These are phyloP conservation scores for Penicillium thymicola DNA, from an alignment of 2,329 filamentous ascomycete genomes.

Conservation along the genomic window DNA sequence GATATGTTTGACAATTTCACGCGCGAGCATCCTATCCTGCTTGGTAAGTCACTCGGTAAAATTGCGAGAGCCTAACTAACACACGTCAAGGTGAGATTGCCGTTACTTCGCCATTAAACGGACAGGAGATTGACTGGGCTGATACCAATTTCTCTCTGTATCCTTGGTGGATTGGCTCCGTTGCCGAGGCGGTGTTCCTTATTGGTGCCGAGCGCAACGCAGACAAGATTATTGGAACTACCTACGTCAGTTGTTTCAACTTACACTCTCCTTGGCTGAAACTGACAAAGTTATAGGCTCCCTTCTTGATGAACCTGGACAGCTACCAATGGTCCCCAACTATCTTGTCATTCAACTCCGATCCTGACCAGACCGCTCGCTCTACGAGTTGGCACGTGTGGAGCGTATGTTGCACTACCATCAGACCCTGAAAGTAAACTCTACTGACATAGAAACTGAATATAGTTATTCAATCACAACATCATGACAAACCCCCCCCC, in stretches of 20 bases:
- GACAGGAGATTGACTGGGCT: slow-evolving; percentile 44
- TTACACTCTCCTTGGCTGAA: neutral
- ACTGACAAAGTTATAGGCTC: slow-evolving; percentile 18
- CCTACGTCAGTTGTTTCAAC: slow-evolving; percentile 21
- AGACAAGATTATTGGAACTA: slow-evolving; percentile 28
- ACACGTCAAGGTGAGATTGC: slow-evolving; percentile 25
- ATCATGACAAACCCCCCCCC: slow-evolving; percentile 48
- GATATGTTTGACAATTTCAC: slow-evolving; percentile 52
- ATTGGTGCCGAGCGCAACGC: slow-evolving; percentile 63
- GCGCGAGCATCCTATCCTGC: slow-evolving; percentile 23
- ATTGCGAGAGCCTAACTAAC: neutral
- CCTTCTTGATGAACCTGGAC: slow-evolving; percentile 29
- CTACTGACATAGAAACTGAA: slow-evolving; percentile 29
- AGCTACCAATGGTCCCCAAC: slow-evolving; percentile 32
- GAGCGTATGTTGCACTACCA: slow-evolving; percentile 25
- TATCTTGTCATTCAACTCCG: slow-evolving; percentile 30
- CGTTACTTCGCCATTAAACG: slow-evolving; percentile 43
- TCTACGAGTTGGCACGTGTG: slow-evolving; percentile 32
- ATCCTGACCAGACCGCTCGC: slow-evolving; percentile 28
- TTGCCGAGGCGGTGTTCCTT: slow-evolving; percentile 64
- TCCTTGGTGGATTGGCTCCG: slow-evolving; percentile 58
- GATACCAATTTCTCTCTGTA: slow-evolving; percentile 46
- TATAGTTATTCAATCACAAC: slow-evolving; percentile 41
- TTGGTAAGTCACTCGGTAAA: slow-evolving; percentile 17
- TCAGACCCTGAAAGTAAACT: neutral